Base-by-base conservation (phyloP, 345 rosid species). In the Ceriops tagal region DNA sequence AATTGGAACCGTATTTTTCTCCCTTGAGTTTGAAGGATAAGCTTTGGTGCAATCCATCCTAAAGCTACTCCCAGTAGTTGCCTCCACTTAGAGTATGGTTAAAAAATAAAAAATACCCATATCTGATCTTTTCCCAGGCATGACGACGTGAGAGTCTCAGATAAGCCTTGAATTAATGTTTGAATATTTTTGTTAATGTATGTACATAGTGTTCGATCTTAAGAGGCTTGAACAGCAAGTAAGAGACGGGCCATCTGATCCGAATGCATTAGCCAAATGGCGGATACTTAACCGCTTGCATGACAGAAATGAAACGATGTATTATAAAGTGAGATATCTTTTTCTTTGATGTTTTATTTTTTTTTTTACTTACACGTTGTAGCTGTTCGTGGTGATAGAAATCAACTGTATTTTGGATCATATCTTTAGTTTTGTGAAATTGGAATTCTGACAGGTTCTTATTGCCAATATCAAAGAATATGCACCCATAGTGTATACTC, bases 271-370 rank as follows among this genome's bases (percentile, higher is more conserved):
- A 70, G 99, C 97, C 66, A 88, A 87, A 71, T 95, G 97, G 99
- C 90, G 97, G 22, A 91, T 95, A 72, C 93, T 95, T 57, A 95
- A 95, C 67, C 90, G 99, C 16, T 74, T 95, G 81, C 99, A 95
- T 64, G 97, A 95, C 64, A 81, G 99, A 61, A 95, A 95, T 77
- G 99, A 95, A 81, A 95, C 96, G 7, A 95, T 95, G 96, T 95
- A 95, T 78, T 91, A 83, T 67, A 84, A 95, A 88, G 99, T 86
- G 49, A 62, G 56, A 30, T 46, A 6, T 6, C 32, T 66, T 55
- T 28, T 28, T 28, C 30, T 28, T 28, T 28, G 3, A 3, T 28
- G n/a, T n/a, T n/a, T n/a, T n/a, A n/a, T 28, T 28, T 28, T 28
- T 5, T 49, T 18, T 3, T 30, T 24, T 24, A 24, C 26, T 24